Conservation (phyloP, 2,329 filamentous ascomycete species). For the Verticillium albo-atrum region DNA sequence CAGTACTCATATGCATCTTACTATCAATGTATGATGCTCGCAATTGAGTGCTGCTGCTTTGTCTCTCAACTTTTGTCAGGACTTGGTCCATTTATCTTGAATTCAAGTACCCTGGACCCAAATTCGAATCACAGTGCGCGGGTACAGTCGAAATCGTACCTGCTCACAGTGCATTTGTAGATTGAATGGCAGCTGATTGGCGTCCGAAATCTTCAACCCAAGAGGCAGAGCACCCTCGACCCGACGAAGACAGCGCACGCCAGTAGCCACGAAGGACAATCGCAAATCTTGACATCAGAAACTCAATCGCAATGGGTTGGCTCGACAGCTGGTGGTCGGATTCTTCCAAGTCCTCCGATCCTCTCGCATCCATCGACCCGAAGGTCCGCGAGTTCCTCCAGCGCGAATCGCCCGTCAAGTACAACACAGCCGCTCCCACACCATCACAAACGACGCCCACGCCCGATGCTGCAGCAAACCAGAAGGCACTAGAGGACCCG, state of each 20-base stretch:
- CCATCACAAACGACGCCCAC: not conserved
- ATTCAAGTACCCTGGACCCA: no score
- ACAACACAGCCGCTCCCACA: slow-evolving; percentile 25
- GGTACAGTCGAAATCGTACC: not conserved
- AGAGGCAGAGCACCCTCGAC: not conserved
- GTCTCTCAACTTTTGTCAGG: no score
- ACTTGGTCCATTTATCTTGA: no score
- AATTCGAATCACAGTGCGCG: not conserved
- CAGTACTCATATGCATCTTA: no score
- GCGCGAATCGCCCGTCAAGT: slow-evolving; percentile 74
- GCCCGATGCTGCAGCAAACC: not conserved
- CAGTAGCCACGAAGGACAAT: not conserved
- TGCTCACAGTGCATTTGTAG: not conserved
- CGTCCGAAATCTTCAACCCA: not conserved
- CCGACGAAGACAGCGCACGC: not conserved
- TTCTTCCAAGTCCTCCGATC: slow-evolving; percentile 43
- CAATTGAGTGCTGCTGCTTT: no score
- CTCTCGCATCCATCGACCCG: slow-evolving; percentile 73
- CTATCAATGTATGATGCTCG: no score
- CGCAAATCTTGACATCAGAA: not conserved
- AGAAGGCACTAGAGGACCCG: not conserved
- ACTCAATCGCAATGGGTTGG: slow-evolving; percentile 47
- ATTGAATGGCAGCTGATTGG: not conserved
- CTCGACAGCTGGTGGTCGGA: slow-evolving; percentile 46
- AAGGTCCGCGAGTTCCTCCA: slow-evolving; percentile 80